Conservation (phyloP, 164 flowering plant species). For the Santalum album region DNA sequence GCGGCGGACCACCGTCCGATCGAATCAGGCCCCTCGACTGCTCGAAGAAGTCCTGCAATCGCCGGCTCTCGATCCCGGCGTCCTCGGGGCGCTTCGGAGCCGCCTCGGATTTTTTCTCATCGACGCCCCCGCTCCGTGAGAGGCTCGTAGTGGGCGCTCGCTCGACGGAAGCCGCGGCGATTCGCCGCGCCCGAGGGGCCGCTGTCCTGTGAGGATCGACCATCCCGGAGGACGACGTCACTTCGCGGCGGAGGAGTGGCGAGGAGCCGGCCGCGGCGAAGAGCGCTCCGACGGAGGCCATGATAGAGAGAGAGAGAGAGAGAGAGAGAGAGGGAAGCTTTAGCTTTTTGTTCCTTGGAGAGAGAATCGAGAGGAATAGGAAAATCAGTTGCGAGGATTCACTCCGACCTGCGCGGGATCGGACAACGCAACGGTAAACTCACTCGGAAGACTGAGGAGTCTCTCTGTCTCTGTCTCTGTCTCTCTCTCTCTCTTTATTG, state of each 20-base stretch:
- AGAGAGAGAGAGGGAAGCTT: no score
- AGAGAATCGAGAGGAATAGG: no score
- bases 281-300: constrained; percentile 15
- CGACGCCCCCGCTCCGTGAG: neutral
- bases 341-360: no score
- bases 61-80: constrained; percentile 13
- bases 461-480: no score
- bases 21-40: constrained; percentile 26
- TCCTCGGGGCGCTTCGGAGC: neutral
- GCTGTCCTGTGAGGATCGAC: neutral
- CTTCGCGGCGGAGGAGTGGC: neutral
- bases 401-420: no score
- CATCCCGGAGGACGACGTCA: neutral
- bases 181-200: neutral
- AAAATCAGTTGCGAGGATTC: no score
- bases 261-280: neutral
- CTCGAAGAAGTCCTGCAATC: constrained; percentile 36
- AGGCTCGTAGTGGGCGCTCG: neutral
- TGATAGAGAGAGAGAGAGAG: neutral
- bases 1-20: constrained; percentile 55
- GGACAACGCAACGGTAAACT: no score
- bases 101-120: no score
- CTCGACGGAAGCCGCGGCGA: neutral
- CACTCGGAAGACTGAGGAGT: no score
- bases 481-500: no score